Evolutionary conservation across 2,329 filamentous ascomycete genomes (phyloP).

Genomic region (Geosmithia putterillii): DNA sequence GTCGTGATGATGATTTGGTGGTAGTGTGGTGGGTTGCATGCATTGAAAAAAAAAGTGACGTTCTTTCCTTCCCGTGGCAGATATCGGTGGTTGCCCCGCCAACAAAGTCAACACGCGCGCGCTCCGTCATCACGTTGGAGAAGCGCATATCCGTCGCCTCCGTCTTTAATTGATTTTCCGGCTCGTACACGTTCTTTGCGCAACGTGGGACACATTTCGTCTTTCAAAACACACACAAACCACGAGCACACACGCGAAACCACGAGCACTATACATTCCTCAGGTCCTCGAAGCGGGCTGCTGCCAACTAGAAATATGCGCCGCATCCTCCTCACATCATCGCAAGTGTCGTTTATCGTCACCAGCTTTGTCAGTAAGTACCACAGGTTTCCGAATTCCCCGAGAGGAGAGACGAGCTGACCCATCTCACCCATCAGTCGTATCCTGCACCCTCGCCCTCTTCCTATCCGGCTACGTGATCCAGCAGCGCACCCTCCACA

Average conservation of each 20-base stretch:
- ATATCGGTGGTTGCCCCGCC: constrained; percentile 2
- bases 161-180: neutral
- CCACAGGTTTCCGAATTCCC: constrained; percentile 9
- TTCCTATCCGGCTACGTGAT: constrained; percentile 82
- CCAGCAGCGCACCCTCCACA: constrained; percentile 73
- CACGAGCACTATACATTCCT: too few relatives aligned
- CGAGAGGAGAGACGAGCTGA: constrained; percentile 3
- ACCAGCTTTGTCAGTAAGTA: constrained; percentile 50
- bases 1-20: neutral
- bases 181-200: too few relatives aligned
- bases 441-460: constrained; percentile 67
- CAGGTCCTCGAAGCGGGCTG: too few relatives aligned
- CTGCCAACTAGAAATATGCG: too few relatives aligned
- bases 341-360: constrained; percentile 57
- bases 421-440: constrained; percentile 31
- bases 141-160: neutral
- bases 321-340: constrained; percentile 50
- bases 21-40: neutral
- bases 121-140: neutral
- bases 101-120: constrained; percentile 13
- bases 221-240: too few relatives aligned
- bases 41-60: neutral
- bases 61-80: too few relatives aligned
- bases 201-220: too few relatives aligned
- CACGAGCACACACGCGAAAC: too few relatives aligned